These are phyloP conservation scores for Komagataella phaffii DNA, from an alignment of 805 yeast species.

Conservation along the genomic window DNA sequence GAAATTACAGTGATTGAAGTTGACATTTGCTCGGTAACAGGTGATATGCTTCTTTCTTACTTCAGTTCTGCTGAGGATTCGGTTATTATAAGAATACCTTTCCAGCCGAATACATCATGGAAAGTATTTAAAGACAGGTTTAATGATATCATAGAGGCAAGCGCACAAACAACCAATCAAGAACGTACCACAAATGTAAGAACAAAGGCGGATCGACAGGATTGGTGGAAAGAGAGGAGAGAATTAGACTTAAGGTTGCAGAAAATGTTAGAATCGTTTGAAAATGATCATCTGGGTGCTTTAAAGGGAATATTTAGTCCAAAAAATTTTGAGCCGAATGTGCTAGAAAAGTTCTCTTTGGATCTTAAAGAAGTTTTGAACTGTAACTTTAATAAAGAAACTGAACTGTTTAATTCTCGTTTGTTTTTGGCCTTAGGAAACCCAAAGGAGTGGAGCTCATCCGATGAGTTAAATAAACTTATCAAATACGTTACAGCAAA, in stretches of 20 bases:
- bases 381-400: not conserved
- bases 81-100: slow-evolving; percentile 39
- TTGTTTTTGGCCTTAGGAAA: not conserved
- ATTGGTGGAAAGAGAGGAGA: slow-evolving; percentile 72
- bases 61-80: slow-evolving; percentile 18
- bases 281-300: slow-evolving; percentile 66
- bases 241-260: slow-evolving; percentile 43
- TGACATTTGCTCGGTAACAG: slow-evolving; percentile 44
- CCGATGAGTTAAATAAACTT: not conserved
- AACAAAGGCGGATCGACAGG: slow-evolving; percentile 43
- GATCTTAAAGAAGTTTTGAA: not conserved
- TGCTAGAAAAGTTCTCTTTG: not conserved
- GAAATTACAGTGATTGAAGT: slow-evolving; percentile 43
- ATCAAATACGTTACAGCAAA: not conserved
- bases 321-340: not conserved
- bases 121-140: slow-evolving; percentile 27
- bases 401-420: not conserved
- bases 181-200: slow-evolving; percentile 37
- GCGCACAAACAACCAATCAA: slow-evolving; percentile 45
- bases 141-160: slow-evolving; percentile 38
- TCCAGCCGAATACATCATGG: slow-evolving; percentile 33
- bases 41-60: slow-evolving; percentile 43
- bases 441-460: not conserved
- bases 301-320: slow-evolving; percentile 49
- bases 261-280: slow-evolving; percentile 41